A percentile compares a stretch with the other conserved stretches of the same genome.
Conservation (phyloP, 164 flowering plant genomes). For the Vitis rotundifolia region DNA sequence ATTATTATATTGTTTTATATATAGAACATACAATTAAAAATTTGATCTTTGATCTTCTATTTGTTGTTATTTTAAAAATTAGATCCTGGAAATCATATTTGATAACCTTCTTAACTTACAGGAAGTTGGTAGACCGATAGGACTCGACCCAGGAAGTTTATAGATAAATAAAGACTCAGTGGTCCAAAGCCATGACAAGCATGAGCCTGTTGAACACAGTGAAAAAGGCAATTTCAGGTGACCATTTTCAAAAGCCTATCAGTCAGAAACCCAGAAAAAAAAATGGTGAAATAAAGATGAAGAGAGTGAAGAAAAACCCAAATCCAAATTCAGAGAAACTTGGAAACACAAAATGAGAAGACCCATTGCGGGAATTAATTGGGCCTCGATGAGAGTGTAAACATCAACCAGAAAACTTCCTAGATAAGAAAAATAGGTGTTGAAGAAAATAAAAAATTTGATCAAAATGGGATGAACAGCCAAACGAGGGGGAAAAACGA, state of each 20-base stretch:
- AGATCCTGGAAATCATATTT: too few relatives aligned
- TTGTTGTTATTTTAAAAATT: too few relatives aligned
- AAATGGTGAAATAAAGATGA: background rate
- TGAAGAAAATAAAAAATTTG: background rate
- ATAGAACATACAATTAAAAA: too few relatives aligned
- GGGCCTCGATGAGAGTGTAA: background rate
- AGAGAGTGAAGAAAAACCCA: background rate
- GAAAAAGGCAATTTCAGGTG: background rate
- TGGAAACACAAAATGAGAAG: background rate
- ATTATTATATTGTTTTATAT: too few relatives aligned
- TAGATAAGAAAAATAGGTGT: background rate
- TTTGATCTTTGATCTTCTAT: too few relatives aligned
- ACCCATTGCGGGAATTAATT: background rate
- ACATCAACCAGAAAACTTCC: too few relatives aligned
- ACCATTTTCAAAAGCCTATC: background rate
- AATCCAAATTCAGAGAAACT: conserved; percentile 4
- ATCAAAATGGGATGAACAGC: background rate
- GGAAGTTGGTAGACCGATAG: background rate
- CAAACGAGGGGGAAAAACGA: background rate
- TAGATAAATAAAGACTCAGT: conserved; percentile 21
- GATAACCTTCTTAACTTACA: conserved; percentile 4
- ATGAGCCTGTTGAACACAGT: conserved; percentile 43
- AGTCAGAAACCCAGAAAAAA: conserved; percentile 2
- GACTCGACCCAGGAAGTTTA: conserved; percentile 1
- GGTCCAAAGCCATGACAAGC: conserved; percentile 43